phyloP scores from a whole-genome alignment of 805 yeast genomes.

The Candida yuanshanica region DNA sequence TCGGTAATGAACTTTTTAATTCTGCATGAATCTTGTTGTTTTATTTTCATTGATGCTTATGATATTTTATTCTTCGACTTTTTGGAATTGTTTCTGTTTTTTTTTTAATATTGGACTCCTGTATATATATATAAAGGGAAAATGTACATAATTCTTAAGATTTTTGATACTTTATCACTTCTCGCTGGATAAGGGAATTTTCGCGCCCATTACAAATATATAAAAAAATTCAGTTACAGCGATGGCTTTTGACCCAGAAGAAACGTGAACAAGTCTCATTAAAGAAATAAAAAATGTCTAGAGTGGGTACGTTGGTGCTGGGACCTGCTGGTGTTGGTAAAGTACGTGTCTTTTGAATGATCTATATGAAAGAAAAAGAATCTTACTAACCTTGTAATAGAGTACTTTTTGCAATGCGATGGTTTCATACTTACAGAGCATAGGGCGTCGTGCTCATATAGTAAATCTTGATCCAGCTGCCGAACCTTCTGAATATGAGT shows the following conservation, averaged over 20 bases:
- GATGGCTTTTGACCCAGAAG: no score
- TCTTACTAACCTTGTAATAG: slow-evolving; percentile 6
- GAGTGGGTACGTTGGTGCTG: slow-evolving; percentile 88
- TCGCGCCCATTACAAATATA: no score
- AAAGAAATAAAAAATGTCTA: slow-evolving; percentile 52
- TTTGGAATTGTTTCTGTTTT: not conserved
- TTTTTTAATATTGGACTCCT: not conserved
- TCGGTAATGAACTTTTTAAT: not conserved
- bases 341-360: slow-evolving; percentile 13
- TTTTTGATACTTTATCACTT: no score
- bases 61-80: not conserved
- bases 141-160: not conserved
- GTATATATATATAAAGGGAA: not conserved
- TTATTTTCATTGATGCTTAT: not conserved
- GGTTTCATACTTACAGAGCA: slow-evolving; percentile 79
- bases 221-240: no score
- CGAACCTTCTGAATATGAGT: slow-evolving; percentile 85
- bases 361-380: not conserved
- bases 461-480: slow-evolving; percentile 98
- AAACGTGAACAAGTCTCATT: not conserved
- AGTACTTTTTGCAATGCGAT: slow-evolving; percentile 89
- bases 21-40: no score
- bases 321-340: slow-evolving; percentile 99
- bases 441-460: slow-evolving; percentile 90
- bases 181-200: no score